Conservation (phyloP, 768 basidiomycete species). For the Mycena amicta region DNA sequence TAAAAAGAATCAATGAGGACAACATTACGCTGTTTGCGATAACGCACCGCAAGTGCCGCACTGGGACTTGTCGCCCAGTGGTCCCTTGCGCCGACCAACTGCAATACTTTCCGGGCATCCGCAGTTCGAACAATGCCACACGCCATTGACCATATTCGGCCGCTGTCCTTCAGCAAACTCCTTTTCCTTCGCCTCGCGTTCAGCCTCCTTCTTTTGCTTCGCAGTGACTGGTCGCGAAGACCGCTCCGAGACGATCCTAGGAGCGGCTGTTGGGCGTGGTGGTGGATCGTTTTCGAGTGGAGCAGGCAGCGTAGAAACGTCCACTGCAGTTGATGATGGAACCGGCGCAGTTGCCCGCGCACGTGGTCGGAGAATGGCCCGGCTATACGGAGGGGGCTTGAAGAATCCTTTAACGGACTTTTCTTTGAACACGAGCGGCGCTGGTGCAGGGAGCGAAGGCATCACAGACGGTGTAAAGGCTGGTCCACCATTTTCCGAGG, state of each 20-base stretch:
- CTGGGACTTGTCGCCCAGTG: constrained; percentile 85
- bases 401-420: constrained; percentile 73
- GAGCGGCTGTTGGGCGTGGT: constrained; percentile 33
- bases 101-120: constrained; percentile 89
- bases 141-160: constrained; percentile 77
- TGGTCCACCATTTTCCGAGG: constrained; percentile 79
- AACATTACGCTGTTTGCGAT: too few relatives aligned
- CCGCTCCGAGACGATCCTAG: constrained; percentile 45
- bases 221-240: constrained; percentile 52
- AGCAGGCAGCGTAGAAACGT: constrained; percentile 58
- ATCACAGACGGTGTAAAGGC: constrained; percentile 51
- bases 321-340: constrained; percentile 65
- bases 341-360: constrained; percentile 63
- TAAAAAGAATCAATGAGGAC: constrained; percentile 31
- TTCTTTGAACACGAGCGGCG: constrained; percentile 53
- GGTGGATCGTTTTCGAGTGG: constrained; percentile 66
- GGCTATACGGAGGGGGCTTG: constrained; percentile 66
- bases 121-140: constrained; percentile 96
- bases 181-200: constrained; percentile 81
- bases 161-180: constrained; percentile 85
- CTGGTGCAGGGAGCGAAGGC: constrained; percentile 36
- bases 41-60: constrained; percentile 91
- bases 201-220: constrained; percentile 72
- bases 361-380: constrained; percentile 58
- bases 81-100: constrained; percentile 85